Base-by-base conservation (phyloP, 2,329 filamentous ascomycete species). In the Dactylellina sp. region DNA sequence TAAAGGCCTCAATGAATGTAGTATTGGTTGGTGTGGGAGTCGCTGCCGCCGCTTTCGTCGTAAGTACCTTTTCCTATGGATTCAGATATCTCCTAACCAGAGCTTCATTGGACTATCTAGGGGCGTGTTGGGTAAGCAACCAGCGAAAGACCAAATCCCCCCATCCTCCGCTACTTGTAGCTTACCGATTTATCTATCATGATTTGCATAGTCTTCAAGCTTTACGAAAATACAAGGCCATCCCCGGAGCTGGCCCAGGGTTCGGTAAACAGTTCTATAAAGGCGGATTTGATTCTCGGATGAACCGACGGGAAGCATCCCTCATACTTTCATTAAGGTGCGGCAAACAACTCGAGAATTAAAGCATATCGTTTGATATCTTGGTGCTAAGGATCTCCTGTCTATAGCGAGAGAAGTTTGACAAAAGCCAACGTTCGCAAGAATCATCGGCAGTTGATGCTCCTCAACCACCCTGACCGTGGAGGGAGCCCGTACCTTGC, bases 391-490 rank as follows among this genome's bases (percentile, higher is more conserved):
- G 5, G 16, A 14, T n/a, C 37, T 1, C 16, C 18, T 6, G 25
- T 42, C 20, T 9, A 75, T 75, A 98, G 93, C 76, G 95, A 99
- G 83, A 88, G 93, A 75, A 88, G 89, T 78, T 81, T 97, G 75
- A 95, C 89, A 71, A 96, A 96, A 83, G 94, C 98, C 50, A 95
- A 96, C 81, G 85, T 99, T 79, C 92, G 95, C 81, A 97, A 97
- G 84, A 92, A 93, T 78, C 95, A 99, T 83, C 90, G 95, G 76
- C 92, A 89, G 62, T 88, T 98, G 77, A 99, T 99, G 94, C 88
- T 99, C 65, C 85, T 97, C 77, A 99, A 99, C 85, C 95, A 99
- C 82, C 95, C 95, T 76, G 95, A 99, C 85, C 91, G 95, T 80
- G 95, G 95, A 77, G 95, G 95, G 40, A 97, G 93, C 80, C 95